Percentiles rank a stretch among this genome's conserved stretches.
These are phyloP conservation scores for Penicillium canariense DNA, from an alignment of 495 filamentous ascomycete genomes.

Conservation along the genomic window DNA sequence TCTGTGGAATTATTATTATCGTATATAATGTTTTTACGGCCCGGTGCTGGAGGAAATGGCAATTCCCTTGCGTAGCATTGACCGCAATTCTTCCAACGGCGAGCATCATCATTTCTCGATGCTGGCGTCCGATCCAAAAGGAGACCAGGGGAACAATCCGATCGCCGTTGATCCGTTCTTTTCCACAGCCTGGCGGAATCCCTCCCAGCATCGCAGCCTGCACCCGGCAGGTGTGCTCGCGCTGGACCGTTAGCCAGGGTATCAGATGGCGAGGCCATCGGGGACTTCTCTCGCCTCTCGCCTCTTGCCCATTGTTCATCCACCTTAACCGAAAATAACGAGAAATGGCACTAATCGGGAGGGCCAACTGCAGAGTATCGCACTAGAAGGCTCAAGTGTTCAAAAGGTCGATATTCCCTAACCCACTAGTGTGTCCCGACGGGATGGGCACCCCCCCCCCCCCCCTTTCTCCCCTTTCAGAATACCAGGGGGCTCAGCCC, in stretches of 20 bases:
- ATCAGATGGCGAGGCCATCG: not conserved
- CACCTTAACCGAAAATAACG: conserved; percentile 8
- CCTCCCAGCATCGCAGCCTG: not conserved
- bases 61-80: not conserved
- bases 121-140: too few relatives aligned
- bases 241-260: not conserved
- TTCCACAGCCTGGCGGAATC: not conserved
- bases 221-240: not conserved
- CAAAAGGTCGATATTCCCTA: not conserved
- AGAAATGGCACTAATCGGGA: conserved; percentile 11
- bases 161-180: not conserved
- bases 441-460: not conserved
- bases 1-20: too few relatives aligned
- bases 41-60: not conserved
- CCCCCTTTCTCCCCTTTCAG: too few relatives aligned
- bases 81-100: not conserved
- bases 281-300: not conserved
- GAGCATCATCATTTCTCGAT: not conserved
- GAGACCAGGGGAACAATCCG: not conserved
- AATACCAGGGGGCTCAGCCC: not conserved
- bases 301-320: not conserved
- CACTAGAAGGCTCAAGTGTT: not conserved
- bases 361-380: not conserved
- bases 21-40: not conserved
- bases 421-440: not conserved